Percentiles rank a stretch among this genome's conserved stretches.
Conservation (phyloP, 352 stramenopile species). For the Globisporangium uncinulatum region DNA sequence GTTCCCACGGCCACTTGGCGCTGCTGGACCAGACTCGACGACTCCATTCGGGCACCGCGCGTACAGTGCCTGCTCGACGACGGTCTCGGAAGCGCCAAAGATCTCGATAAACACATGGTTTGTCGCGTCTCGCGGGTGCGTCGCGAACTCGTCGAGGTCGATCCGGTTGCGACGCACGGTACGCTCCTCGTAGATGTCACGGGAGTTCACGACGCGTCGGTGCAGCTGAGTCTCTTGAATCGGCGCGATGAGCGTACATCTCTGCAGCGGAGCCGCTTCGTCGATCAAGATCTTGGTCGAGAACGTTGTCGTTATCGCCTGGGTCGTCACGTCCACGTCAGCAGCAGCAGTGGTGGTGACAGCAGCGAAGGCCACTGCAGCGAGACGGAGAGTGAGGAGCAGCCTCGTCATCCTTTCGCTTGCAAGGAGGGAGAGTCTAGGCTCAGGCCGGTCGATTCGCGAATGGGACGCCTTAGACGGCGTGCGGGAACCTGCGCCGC, state of each 20-base stretch:
- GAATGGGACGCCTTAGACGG: too few relatives aligned
- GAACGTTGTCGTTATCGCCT: not conserved
- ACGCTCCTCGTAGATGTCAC: conserved; percentile 7
- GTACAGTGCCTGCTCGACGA: not conserved
- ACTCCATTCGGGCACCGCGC: conserved; percentile 10
- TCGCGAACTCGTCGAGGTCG: conserved; percentile 4
- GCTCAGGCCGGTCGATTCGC: too few relatives aligned
- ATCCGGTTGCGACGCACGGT: conserved; percentile 7
- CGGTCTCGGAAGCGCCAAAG: conserved; percentile 3
- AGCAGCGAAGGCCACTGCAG: too few relatives aligned
- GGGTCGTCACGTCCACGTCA: not conserved
- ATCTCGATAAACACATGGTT: conserved; percentile 15
- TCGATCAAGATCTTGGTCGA: conserved; percentile 11
- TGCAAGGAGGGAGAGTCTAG: too few relatives aligned
- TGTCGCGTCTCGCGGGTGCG: not conserved
- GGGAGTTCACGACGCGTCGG: conserved; percentile 2
- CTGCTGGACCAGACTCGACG: not conserved
- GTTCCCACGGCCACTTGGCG: not conserved
- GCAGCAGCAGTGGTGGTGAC: not conserved
- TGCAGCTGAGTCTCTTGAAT: conserved; percentile 9
- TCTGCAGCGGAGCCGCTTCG: not conserved
- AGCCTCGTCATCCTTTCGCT: too few relatives aligned
- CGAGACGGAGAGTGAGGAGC: too few relatives aligned
- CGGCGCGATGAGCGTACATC: conserved; percentile 4
- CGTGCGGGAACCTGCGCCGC: too few relatives aligned